Evolutionary conservation across 2,329 filamentous ascomycete genomes (phyloP).

Genomic region (Aspergillus quadricinctus): DNA sequence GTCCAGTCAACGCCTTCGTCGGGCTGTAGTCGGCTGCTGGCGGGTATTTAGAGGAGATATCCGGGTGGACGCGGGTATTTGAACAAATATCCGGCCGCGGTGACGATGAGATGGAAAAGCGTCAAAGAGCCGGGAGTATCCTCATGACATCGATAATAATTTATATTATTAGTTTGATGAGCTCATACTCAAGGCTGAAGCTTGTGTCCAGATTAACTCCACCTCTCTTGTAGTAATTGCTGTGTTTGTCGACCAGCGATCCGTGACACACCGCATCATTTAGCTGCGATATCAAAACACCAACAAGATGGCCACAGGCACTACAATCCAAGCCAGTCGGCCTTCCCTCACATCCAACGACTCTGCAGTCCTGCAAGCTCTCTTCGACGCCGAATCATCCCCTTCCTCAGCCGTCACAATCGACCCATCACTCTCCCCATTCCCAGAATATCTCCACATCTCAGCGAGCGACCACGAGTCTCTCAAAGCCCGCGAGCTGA

Average conservation of each 20-base stretch:
- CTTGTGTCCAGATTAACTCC: background rate
- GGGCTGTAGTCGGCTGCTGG: slow-evolving; percentile 13
- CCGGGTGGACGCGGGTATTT: slow-evolving; percentile 16
- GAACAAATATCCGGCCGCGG: background rate
- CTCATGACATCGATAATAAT: background rate
- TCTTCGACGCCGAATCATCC: slow-evolving; percentile 45
- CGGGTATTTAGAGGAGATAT: slow-evolving; percentile 7
- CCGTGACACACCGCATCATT: background rate
- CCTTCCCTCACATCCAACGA: slow-evolving; percentile 41
- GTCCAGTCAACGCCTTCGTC: background rate
- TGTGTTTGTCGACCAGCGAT: background rate
- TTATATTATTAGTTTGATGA: background rate
- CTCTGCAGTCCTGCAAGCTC: slow-evolving; percentile 42
- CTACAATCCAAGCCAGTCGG: slow-evolving; percentile 16
- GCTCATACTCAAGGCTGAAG: background rate
- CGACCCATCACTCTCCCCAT: slow-evolving; percentile 35
- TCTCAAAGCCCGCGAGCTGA: slow-evolving; percentile 38
- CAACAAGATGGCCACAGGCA: slow-evolving; percentile 13
- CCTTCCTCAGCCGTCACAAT: slow-evolving; percentile 36
- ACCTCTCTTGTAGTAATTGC: background rate
- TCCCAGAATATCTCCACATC: slow-evolving; percentile 36
- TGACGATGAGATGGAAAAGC: background rate
- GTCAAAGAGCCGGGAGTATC: background rate
- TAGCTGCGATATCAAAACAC: background rate
- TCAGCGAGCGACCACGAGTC: slow-evolving; percentile 29